Evolutionary conservation across 345 rosid species (phyloP), one percentile per base, ranked within the genome.

Genomic region (Excoecaria cochinchinensis): DNA sequence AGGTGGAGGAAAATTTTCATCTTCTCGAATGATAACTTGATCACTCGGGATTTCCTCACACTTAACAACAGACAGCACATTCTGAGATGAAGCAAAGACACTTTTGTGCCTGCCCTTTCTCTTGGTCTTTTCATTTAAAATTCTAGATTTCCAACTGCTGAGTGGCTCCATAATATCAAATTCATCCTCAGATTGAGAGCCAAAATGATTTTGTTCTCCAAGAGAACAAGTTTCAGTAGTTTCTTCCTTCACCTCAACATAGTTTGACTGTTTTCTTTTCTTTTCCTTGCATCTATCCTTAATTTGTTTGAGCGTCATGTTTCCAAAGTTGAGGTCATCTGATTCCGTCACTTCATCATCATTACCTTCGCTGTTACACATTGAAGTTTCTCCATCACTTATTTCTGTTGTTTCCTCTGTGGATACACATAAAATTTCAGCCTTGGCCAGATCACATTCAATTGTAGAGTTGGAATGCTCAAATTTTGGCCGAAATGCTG

Each of bases 111-210:
- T 79, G 76, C 74, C 48, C 74, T 80, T 84, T 39, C 71, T 84
- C 81, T 83, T 85, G 8, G 44, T 70, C 74, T 85, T 84, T 21
- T 73, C 83, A 78, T 84, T 86, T 55, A 83, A 83, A 50, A 89
- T 68, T 53, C 81, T 89, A 8, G 85, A 74, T 71, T 80, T 82
- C 92, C 74, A 89, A 70, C 8, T 47, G 66, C 80, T 84, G 62
- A 92, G 91, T 70, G 89, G 85, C 90, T 83, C 87, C 65, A 82
- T 79, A 38, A 80, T 74, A 64, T 87, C 92, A 81, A 31, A 74
- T 25, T 82, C 88, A 48, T 89, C 89, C 64, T 77, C 59, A 17
- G 48, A 61, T 47, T 58, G 71, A 22, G 72, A 75, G 76, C 74
- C 25, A 16, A 62, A 22, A 17, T 22, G 38, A 39, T 81, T 86